A percentile compares a stretch with the other conserved stretches of the same genome.
Evolutionary conservation across 2,329 filamentous ascomycete genomes (phyloP).

Genomic region (Neonectria sp.): DNA sequence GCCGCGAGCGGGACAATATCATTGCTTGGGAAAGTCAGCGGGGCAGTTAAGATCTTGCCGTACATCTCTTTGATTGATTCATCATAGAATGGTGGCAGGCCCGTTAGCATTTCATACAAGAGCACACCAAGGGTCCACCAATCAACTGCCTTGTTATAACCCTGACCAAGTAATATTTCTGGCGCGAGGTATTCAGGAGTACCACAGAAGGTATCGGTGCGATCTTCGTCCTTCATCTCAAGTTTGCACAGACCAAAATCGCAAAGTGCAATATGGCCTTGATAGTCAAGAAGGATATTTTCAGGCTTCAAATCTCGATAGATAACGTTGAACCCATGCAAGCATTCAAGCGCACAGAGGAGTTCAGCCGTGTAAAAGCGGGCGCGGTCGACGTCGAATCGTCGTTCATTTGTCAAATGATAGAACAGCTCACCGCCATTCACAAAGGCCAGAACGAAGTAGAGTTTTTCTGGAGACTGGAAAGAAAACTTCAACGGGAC

Average conservation of each 20-base stretch:
- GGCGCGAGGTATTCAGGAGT: slow-evolving; percentile 97
- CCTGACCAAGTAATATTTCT: slow-evolving; percentile 90
- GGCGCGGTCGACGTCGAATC: slow-evolving; percentile 96
- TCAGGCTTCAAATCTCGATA: slow-evolving; percentile 83
- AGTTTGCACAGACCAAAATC: slow-evolving; percentile 98
- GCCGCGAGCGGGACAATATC: slow-evolving; percentile 93
- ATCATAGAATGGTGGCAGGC: slow-evolving; percentile 95
- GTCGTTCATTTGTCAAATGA: slow-evolving; percentile 93
- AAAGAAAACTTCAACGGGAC: slow-evolving; percentile 98
- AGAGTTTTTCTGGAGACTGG: slow-evolving; percentile 97
- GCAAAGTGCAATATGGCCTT: slow-evolving; percentile 95
- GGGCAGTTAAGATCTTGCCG: slow-evolving; percentile 95
- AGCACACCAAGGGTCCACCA: slow-evolving; percentile 99
- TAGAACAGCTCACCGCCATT: slow-evolving; percentile 98
- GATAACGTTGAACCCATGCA: slow-evolving; percentile 98
- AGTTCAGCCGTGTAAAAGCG: slow-evolving; percentile 97
- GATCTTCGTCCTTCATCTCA: slow-evolving; percentile 98
- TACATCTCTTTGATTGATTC: slow-evolving; percentile 99
- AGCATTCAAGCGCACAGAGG: slow-evolving; percentile 91
- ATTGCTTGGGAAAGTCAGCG: slow-evolving; percentile 83
- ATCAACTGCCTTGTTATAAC: slow-evolving; percentile 98
- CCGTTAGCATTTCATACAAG: slow-evolving; percentile 98
- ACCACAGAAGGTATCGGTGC: slow-evolving; percentile 97
- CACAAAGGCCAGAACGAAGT: slow-evolving; percentile 95
- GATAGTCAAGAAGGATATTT: slow-evolving; percentile 96